Evolutionary conservation across 2,329 filamentous ascomycete genomes (phyloP).

Genomic region (Saccharata proteae): DNA sequence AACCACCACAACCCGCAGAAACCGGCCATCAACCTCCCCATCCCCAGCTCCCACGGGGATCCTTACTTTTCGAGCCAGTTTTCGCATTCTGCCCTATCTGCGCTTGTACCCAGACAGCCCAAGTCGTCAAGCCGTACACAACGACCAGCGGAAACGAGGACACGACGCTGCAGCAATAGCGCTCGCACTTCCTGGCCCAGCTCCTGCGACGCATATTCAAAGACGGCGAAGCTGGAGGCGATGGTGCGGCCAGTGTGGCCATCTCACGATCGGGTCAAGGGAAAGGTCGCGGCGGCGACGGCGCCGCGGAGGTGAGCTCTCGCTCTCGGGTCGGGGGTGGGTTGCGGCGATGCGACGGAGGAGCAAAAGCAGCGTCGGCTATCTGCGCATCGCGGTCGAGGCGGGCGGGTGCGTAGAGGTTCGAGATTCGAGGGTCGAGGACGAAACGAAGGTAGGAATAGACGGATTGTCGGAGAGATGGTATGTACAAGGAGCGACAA

Average conservation of each 20-base stretch:
- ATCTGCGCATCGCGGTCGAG: background rate
- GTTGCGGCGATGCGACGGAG: background rate
- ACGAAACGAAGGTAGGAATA: too few species aligned
- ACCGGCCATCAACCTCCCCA: constrained; percentile 29
- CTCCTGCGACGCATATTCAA: constrained; percentile 24
- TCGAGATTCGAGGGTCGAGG: too few species aligned
- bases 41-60: constrained; percentile 32
- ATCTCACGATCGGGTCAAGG: constrained; percentile 13
- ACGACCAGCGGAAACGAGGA: constrained; percentile 82
- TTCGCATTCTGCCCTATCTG: constrained; percentile 45
- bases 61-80: background rate
- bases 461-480: too few species aligned
- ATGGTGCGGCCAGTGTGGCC: constrained; percentile 28
- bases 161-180: constrained; percentile 66
- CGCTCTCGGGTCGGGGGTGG: constrained; percentile 2
- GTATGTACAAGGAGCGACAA: too few species aligned
- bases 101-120: constrained; percentile 81
- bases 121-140: constrained; percentile 81
- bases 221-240: constrained; percentile 26
- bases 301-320: too few species aligned
- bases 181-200: constrained; percentile 63
- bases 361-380: background rate
- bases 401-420: too few species aligned
- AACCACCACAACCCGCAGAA: too few species aligned
- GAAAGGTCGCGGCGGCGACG: too few species aligned